phyloP scores from a whole-genome alignment of 2,329 filamentous ascomycete genomes.

The Zasmidium angulare region DNA sequence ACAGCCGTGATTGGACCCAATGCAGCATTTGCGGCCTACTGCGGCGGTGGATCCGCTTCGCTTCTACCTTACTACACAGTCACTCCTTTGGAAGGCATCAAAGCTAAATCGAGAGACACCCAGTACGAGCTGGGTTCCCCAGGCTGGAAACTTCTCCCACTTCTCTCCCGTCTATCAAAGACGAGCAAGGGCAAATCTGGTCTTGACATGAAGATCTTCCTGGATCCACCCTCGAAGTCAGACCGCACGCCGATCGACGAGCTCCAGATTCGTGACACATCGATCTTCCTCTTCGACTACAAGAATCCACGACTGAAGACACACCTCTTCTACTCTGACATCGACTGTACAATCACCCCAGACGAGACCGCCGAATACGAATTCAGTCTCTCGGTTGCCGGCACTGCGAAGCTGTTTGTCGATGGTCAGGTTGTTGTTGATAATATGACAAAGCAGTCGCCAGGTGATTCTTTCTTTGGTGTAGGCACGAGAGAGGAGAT shows the following conservation, averaged over 20 bases:
- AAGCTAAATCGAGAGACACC: slow-evolving; percentile 23
- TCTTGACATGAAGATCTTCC: slow-evolving; percentile 28
- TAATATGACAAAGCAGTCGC: slow-evolving; percentile 58
- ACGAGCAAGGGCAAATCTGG: slow-evolving; percentile 25
- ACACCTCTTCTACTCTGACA: slow-evolving; percentile 42
- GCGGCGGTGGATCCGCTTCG: slow-evolving; percentile 36
- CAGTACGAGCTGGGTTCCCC: slow-evolving; percentile 27
- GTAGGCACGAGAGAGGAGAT: slow-evolving; percentile 64
- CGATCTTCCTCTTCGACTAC: slow-evolving; percentile 54
- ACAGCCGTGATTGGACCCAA: slow-evolving; percentile 75
- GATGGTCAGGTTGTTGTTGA: slow-evolving; percentile 64
- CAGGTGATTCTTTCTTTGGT: slow-evolving; percentile 66
- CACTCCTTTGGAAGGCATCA: slow-evolving; percentile 33
- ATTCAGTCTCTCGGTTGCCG: slow-evolving; percentile 65
- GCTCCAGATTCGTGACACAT: slow-evolving; percentile 42
- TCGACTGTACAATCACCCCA: slow-evolving; percentile 59
- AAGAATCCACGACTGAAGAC: slow-evolving; percentile 39
- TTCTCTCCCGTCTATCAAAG: slow-evolving; percentile 26
- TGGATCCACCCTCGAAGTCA: slow-evolving; percentile 50
- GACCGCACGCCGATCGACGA: slow-evolving; percentile 54
- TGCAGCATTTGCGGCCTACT: slow-evolving; percentile 63
- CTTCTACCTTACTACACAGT: slow-evolving; percentile 36
- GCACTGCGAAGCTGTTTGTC: slow-evolving; percentile 65
- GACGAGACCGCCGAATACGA: slow-evolving; percentile 63
- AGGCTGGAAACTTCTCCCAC: slow-evolving; percentile 32